phyloP scores from a whole-genome alignment of 129 eudicot genomes.

The Centrapalus pauciflorus region DNA sequence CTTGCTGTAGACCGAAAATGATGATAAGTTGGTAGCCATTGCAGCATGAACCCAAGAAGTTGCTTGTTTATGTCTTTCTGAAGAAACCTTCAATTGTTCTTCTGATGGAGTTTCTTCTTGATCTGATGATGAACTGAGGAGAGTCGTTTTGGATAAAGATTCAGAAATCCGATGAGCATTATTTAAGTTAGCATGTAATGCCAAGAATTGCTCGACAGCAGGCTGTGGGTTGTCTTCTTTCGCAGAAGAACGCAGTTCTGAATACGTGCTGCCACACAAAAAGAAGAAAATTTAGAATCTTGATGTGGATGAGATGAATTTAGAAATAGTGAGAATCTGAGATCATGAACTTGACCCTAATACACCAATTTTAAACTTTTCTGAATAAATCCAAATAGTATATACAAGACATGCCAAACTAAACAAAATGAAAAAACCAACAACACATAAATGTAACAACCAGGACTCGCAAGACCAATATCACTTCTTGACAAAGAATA shows the following conservation, averaged over 20 bases:
- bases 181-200: conserved; percentile 55
- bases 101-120: conserved; percentile 57
- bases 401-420: no score
- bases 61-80: conserved; percentile 73
- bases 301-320: no score
- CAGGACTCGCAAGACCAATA: no score
- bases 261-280: conserved; percentile 57
- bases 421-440: no score
- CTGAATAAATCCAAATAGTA: no score
- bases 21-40: conserved; percentile 65
- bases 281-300: no score
- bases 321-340: no score
- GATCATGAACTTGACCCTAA: no score
- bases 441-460: no score
- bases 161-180: conserved; percentile 46
- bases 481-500: no score
- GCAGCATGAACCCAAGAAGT: conserved; percentile 89
- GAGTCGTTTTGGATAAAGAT: conserved; percentile 54
- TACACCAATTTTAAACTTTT: no score
- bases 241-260: conserved; percentile 71
- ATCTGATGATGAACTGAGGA: conserved; percentile 42
- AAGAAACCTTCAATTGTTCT: conserved; percentile 51
- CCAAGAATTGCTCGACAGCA: conserved; percentile 77
- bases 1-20: conserved; percentile 57
- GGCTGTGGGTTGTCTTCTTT: conserved; percentile 89